A percentile compares a stretch with the other conserved stretches of the same genome.
Conservation (phyloP, 805 yeast species). For the Debaryomyces castellii region DNA sequence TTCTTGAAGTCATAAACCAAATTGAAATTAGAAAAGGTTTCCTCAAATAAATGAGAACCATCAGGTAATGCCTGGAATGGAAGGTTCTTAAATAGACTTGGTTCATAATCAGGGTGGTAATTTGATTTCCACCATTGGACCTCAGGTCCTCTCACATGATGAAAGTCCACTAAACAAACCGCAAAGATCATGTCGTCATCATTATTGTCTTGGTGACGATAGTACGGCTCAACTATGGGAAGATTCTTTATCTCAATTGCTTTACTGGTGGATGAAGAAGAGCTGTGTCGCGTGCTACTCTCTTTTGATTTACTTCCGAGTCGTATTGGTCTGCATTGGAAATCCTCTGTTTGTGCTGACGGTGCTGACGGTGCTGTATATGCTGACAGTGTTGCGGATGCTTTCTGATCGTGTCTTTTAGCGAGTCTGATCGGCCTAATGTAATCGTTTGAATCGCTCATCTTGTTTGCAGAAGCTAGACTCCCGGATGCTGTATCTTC, state of each 20-base stretch:
- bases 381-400: background rate
- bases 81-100: constrained; percentile 72
- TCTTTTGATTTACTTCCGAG: constrained; percentile 14
- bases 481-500: background rate
- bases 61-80: constrained; percentile 97
- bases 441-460: constrained; percentile 2
- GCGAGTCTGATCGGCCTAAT: constrained; percentile 29
- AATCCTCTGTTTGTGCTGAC: constrained; percentile 21
- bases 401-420: constrained; percentile 19
- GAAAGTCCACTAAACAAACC: constrained; percentile 87
- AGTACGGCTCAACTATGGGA: constrained; percentile 24
- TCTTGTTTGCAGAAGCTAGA: background rate
- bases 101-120: constrained; percentile 33
- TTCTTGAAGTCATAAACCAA: constrained; percentile 63
- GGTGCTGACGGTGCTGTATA: constrained; percentile 2
- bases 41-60: constrained; percentile 91
- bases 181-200: constrained; percentile 61
- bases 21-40: constrained; percentile 89
- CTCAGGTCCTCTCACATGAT: constrained; percentile 91
- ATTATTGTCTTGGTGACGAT: constrained; percentile 3
- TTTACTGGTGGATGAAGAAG: constrained; percentile 12
- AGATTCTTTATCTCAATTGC: constrained; percentile 38
- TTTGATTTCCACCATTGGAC: constrained; percentile 81
- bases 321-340: constrained; percentile 39
- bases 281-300: constrained; percentile 7